Conservation (phyloP, 1,284 basidiomycete species). For the Austropuccinia psidii region DNA sequence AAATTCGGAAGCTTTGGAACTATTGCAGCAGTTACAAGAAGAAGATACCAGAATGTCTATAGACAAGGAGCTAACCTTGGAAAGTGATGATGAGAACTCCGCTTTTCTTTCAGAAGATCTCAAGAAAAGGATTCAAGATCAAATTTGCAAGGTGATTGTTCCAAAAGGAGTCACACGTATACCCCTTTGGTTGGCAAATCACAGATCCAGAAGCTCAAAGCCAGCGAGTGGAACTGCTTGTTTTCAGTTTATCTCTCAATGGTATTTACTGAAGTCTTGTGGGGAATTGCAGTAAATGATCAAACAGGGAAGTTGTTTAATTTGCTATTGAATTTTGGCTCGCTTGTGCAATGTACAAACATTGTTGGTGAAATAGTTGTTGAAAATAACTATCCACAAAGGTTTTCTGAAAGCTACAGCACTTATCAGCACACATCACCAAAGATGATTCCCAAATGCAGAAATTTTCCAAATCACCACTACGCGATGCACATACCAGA, state of each 20-base stretch:
- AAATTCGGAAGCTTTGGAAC: too few relatives aligned
- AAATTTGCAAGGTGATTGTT: conserved; percentile 17
- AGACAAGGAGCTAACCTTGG: background rate
- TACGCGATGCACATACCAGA: conserved; percentile 36
- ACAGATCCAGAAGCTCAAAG: conserved; percentile 37
- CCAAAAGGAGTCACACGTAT: conserved; percentile 34
- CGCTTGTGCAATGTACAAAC: conserved; percentile 34
- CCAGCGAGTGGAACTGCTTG: conserved; percentile 36
- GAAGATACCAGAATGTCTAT: background rate
- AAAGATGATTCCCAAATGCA: background rate
- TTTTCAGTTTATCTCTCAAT: conserved; percentile 37
- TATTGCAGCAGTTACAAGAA: background rate
- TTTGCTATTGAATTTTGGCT: conserved; percentile 6
- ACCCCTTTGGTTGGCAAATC: conserved; percentile 31
- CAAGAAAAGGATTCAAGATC: background rate
- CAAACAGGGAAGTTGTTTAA: background rate
- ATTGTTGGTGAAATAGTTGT: conserved; percentile 16
- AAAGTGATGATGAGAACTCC: background rate
- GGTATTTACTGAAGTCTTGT: background rate
- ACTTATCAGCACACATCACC: conserved; percentile 1
- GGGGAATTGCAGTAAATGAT: background rate
- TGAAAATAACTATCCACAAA: background rate
- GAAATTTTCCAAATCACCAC: conserved; percentile 36
- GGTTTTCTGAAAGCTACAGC: conserved; percentile 1
- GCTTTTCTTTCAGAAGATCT: background rate